Conservation (phyloP, 805 yeast species). For the Jamesozyma rosinii region DNA sequence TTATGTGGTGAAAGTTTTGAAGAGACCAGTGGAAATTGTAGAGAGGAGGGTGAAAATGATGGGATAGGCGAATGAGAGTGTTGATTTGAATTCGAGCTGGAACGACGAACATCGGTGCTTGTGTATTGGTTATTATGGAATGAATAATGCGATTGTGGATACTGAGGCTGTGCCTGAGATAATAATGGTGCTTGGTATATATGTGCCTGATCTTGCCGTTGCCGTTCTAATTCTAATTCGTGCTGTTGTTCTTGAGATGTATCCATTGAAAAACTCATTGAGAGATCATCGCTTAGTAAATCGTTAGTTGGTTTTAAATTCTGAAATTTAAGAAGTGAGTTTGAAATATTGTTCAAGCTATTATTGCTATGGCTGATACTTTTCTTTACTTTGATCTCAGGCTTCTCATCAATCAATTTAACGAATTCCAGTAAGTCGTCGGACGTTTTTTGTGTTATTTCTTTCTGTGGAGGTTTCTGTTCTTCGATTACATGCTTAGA, state of each 20-base stretch:
- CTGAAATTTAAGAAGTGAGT: slow-evolving; percentile 45
- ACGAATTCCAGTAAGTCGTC: slow-evolving; percentile 61
- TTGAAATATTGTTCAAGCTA: slow-evolving; percentile 26
- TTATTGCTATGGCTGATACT: slow-evolving; percentile 9
- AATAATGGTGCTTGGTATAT: background rate
- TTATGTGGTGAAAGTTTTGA: slow-evolving; percentile 22
- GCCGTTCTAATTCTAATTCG: background rate
- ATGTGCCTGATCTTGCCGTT: background rate
- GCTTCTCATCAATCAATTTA: slow-evolving; percentile 55
- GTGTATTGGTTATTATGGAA: background rate
- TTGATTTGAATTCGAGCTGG: slow-evolving; percentile 23
- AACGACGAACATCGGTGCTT: slow-evolving; percentile 1
- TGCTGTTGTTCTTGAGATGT: slow-evolving; percentile 3
- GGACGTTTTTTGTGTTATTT: background rate
- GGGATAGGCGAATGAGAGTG: slow-evolving; percentile 32
- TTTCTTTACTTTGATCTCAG: slow-evolving; percentile 36
- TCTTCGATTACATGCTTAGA: background rate
- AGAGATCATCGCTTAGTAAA: slow-evolving; percentile 45
- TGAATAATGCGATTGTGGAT: background rate
- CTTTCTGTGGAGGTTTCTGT: slow-evolving; percentile 4
- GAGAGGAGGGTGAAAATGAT: slow-evolving; percentile 20
- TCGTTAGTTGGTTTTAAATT: slow-evolving; percentile 45
- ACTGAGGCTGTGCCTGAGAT: background rate
- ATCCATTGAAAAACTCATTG: slow-evolving; percentile 37
- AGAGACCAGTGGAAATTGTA: slow-evolving; percentile 24